A percentile compares a stretch with the other conserved stretches of the same genome.
These are phyloP conservation scores for Candida odintsovae DNA, from an alignment of 805 yeast species.

Conservation along the genomic window DNA sequence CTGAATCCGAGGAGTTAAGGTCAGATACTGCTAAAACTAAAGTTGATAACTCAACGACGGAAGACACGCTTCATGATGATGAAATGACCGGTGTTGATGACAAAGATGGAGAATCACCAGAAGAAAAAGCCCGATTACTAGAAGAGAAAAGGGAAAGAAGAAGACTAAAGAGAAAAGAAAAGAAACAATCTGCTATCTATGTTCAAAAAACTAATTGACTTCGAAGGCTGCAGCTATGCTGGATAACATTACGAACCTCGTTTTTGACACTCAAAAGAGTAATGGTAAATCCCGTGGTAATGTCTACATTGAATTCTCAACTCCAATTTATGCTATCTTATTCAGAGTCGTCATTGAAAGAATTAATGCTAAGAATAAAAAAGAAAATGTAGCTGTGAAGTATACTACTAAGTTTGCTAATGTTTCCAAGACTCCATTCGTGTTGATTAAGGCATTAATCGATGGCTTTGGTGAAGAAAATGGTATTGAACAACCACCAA, in stretches of 20 bases:
- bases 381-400: slow-evolving; percentile 2
- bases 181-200: slow-evolving; percentile 2
- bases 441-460: slow-evolving; percentile 3
- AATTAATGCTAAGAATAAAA: slow-evolving; percentile 9
- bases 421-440: slow-evolving; percentile 12
- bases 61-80: background rate
- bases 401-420: slow-evolving; percentile 13
- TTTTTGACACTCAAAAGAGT: slow-evolving; percentile 13
- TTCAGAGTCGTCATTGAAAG: slow-evolving; percentile 13
- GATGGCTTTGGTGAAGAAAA: background rate
- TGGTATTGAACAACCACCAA: background rate
- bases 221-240: slow-evolving; percentile 4
- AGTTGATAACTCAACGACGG: background rate
- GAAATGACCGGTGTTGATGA: background rate
- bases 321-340: slow-evolving; percentile 9
- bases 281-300: slow-evolving; percentile 16
- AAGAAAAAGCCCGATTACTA: background rate
- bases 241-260: slow-evolving; percentile 2
- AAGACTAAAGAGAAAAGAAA: background rate
- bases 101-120: background rate
- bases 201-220: slow-evolving; percentile 2
- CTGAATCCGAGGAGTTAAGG: background rate
- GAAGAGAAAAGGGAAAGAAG: slow-evolving; percentile 1
- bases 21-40: background rate
- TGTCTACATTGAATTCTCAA: slow-evolving; percentile 11